Conservation (phyloP, 148 eudicot genomes). For the Agrostemma githago region DNA sequence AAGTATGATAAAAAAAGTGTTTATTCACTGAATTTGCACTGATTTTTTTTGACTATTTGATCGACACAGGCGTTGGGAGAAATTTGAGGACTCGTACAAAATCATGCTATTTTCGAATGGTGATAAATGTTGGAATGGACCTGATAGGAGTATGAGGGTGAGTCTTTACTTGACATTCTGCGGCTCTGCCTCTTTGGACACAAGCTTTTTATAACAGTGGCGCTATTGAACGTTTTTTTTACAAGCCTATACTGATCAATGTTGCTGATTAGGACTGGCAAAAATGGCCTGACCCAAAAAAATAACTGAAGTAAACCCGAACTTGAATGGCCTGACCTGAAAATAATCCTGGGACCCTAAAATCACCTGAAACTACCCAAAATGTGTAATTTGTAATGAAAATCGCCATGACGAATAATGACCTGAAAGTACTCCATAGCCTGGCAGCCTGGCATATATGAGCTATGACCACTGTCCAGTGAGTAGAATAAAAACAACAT, state of each 20-base stretch:
- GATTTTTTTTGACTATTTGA: conserved; percentile 3
- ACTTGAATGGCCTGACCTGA: not conserved
- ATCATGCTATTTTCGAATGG: conserved; percentile 74
- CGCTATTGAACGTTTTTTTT: not conserved
- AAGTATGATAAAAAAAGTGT: not conserved
- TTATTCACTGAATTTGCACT: conserved; percentile 11
- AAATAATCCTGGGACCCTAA: not conserved
- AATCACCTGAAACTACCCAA: not conserved
- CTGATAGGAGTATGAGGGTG: conserved; percentile 93
- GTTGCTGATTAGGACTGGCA: not conserved
- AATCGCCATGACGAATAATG: not conserved
- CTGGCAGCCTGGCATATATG: not conserved
- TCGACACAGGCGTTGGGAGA: conserved; percentile 71
- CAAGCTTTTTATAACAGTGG: not conserved
- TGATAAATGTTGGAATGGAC: conserved; percentile 98
- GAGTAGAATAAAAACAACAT: not conserved
- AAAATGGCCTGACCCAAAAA: not conserved
- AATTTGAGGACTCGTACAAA: conserved; percentile 82
- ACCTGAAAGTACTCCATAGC: not conserved
- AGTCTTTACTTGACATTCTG: not conserved
- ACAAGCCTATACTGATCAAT: not conserved
- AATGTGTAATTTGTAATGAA: not conserved
- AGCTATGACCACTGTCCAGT: not conserved
- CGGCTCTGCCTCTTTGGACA: not conserved
- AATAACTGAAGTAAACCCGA: not conserved